These are phyloP conservation scores for Comarum palustre DNA, from an alignment of 306 rosid species.

Conservation along the genomic window DNA sequence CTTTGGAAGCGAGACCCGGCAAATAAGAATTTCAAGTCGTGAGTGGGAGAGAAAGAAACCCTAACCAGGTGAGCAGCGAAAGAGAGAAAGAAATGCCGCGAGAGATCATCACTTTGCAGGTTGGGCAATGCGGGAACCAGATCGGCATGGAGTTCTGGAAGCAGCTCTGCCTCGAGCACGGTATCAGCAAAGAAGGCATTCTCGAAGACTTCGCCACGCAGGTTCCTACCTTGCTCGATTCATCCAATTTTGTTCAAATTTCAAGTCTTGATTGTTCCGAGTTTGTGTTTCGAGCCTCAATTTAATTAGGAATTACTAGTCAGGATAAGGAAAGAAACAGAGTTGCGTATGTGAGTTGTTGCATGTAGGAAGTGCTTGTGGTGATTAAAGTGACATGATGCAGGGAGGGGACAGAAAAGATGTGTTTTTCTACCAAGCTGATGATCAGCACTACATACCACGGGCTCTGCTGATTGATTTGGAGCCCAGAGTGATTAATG, in stretches of 20 bases:
- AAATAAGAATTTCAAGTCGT: background rate
- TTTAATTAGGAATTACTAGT: too few relatives aligned
- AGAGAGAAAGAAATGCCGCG: conserved; percentile 55
- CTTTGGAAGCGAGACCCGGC: background rate
- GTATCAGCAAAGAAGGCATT: conserved; percentile 95
- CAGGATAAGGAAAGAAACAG: too few relatives aligned
- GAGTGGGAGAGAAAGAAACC: conserved; percentile 34
- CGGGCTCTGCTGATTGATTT: conserved; percentile 85
- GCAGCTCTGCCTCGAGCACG: conserved; percentile 97
- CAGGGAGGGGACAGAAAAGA: conserved; percentile 98
- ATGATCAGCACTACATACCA: conserved; percentile 97
- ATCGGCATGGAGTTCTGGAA: conserved; percentile 99
- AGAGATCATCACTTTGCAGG: conserved; percentile 93
- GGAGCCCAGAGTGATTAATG: conserved; percentile 96
- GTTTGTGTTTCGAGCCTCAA: too few relatives aligned
- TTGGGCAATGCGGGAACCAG: conserved; percentile 98
- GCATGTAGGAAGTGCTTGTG: background rate
- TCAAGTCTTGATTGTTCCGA: too few relatives aligned
- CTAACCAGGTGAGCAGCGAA: conserved; percentile 33
- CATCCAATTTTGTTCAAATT: too few relatives aligned
- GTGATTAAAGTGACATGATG: conserved; percentile 27
- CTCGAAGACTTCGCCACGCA: conserved; percentile 98
- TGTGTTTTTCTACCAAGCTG: conserved; percentile 97
- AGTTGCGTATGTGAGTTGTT: background rate
- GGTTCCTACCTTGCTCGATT: too few relatives aligned